A percentile compares a stretch with the other conserved stretches of the same genome.
Conservation (phyloP, 495 filamentous ascomycete species). For the Endocarpon pusillum region DNA sequence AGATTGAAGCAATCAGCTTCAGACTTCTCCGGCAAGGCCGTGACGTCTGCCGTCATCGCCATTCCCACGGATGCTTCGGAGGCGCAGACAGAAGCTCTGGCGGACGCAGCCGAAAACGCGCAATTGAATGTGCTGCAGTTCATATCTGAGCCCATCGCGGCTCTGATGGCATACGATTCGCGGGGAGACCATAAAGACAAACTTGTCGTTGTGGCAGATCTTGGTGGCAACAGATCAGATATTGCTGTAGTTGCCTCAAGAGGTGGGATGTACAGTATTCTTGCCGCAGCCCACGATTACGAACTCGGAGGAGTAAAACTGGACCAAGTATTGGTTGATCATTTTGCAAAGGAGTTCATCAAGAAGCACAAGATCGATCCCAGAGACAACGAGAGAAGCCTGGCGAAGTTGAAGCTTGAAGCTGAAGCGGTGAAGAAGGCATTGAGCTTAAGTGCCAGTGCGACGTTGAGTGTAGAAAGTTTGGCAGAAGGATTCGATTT, state of each 20-base stretch:
- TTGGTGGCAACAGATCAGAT: constrained; percentile 86
- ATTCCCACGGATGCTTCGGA: constrained; percentile 88
- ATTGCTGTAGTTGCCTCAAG: constrained; percentile 76
- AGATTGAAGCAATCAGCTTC: constrained; percentile 69
- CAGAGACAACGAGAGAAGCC: constrained; percentile 54
- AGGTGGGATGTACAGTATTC: constrained; percentile 89
- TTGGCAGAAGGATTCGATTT: constrained; percentile 81
- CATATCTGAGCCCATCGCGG: constrained; percentile 84
- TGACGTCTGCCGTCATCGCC: constrained; percentile 83
- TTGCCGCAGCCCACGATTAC: constrained; percentile 90
- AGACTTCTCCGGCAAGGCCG: constrained; percentile 79
- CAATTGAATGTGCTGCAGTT: constrained; percentile 81
- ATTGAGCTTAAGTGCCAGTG: constrained; percentile 70
- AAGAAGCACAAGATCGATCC: constrained; percentile 89
- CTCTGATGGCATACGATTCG: constrained; percentile 82
- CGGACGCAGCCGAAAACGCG: constrained; percentile 59
- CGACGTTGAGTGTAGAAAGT: constrained; percentile 78
- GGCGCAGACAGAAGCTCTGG: constrained; percentile 64
- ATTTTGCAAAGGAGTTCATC: constrained; percentile 95
- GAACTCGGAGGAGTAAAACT: constrained; percentile 67
- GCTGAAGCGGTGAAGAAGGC: constrained; percentile 80
- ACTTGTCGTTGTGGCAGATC: constrained; percentile 77
- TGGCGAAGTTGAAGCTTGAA: constrained; percentile 88
- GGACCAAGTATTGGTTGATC: constrained; percentile 79
- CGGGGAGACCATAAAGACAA: constrained; percentile 62